Evolutionary conservation across 208 protist species (phyloP).

Genomic region (Acanthamoeba royreba): DNA sequence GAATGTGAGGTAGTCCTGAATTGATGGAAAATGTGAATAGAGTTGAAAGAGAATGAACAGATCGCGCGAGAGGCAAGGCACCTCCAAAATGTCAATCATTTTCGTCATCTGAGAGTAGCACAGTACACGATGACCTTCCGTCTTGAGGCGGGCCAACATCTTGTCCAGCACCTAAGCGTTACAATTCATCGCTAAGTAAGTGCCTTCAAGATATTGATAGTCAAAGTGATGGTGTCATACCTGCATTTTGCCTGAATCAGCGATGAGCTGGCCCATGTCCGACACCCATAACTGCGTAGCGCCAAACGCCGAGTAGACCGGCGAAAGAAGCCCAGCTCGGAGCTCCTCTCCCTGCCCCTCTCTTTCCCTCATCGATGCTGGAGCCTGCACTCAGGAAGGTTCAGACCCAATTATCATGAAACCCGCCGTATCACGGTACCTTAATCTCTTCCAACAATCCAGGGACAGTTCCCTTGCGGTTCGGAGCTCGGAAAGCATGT

Average conservation of each 20-base stretch:
- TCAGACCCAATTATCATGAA: background rate
- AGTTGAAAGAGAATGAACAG: too few relatives aligned
- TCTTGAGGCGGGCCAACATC: conserved; percentile 82
- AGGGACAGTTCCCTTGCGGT: background rate
- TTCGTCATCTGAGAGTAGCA: conserved; percentile 76
- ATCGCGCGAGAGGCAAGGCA: conserved; percentile 81
- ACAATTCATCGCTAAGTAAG: too few relatives aligned
- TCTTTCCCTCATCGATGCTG: background rate
- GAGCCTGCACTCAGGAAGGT: background rate
- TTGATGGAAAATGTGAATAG: too few relatives aligned
- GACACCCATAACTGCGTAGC: conserved; percentile 51
- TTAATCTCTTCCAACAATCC: background rate
- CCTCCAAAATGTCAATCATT: conserved; percentile 69
- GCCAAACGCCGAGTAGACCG: background rate
- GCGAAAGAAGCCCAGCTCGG: background rate
- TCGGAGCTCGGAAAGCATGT: background rate
- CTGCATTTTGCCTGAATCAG: conserved; percentile 58
- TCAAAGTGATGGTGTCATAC: background rate
- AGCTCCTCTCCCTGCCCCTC: background rate
- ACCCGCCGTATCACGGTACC: background rate
- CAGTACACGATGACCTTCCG: conserved; percentile 70
- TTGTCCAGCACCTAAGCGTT: conserved; percentile 87
- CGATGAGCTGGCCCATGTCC: conserved; percentile 47
- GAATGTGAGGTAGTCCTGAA: conserved; percentile 80
- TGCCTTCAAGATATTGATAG: too few relatives aligned